Evolutionary conservation across 495 filamentous ascomycete genomes (phyloP), one percentile per base, ranked within the genome.

Genomic region (Penicillium lividum): DNA sequence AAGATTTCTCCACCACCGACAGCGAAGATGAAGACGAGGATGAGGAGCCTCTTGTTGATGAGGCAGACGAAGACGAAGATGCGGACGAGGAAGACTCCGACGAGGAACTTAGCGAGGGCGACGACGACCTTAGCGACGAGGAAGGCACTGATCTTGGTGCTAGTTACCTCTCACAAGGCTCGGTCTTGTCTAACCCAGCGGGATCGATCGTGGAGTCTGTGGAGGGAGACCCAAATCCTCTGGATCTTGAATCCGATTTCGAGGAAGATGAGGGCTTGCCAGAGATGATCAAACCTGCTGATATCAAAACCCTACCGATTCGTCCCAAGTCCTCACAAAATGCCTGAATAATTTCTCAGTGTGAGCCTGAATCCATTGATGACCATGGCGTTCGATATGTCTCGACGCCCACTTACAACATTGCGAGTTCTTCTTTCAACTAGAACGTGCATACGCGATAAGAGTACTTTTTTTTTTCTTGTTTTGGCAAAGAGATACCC

Each of bases 1-100:
- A 91, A 10, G 89, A 92, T 53, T 92, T 94, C 65, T 89, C 87
- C 8, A 84, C 85, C 25, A 92, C 87, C 27, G 91, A 92, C 9
- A 84, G 80, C 6, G 89, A 89, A 56, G 83, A 77, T 1, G 78
- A 77, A 16, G 75, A 75, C 0, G 77, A 76, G 0, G 76, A 76
- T 6, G 78, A 76, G 3, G 74, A 22, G 22, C 22, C 22, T 22
- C 22, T 22, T 22, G 22, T 76, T 5, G 77, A 78, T 6, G 80
- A 74, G 8, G 71, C 73, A 33, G 74, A 79, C n/a, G 81, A 76
- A 7, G 71, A 70, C 5, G 74, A 71, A 36, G 70, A 73, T 30
- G 73, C 67, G 63, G 74, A 78, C 10, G 74, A 75, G 6, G 80
- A 69, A 42, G 73, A 70, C 3, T 71, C 76, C 49, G 74, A 73